Conservation (phyloP, 202 grass and related monocot genomes). For the Digitaria exilis region DNA sequence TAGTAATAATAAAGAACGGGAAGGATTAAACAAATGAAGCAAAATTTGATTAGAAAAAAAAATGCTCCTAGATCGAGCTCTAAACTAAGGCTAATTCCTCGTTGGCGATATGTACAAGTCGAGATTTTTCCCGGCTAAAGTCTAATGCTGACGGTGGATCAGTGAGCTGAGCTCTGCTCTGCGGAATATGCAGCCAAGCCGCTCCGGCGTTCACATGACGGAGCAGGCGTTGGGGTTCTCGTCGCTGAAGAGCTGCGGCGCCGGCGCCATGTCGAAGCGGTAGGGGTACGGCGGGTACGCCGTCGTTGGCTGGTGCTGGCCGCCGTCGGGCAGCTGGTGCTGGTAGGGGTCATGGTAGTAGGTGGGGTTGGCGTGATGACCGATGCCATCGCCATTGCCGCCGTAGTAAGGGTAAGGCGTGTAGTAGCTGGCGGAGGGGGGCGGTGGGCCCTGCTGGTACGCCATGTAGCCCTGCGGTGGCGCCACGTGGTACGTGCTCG, state of each 20-base stretch:
- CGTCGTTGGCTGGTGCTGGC: background rate
- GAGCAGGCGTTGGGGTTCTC: conserved; percentile 96
- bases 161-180: background rate
- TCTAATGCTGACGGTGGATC: background rate
- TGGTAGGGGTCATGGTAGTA: conserved; percentile 18
- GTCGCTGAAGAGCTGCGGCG: conserved; percentile 89
- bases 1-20: background rate
- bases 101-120: conserved; percentile 13
- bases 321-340: background rate
- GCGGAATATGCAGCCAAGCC: too few relatives aligned
- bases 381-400: conserved; percentile 17
- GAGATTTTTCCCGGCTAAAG: conserved; percentile 7
- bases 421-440: conserved; percentile 40
- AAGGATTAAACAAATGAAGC: background rate
- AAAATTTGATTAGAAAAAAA: conserved; percentile 36
- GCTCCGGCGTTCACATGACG: conserved; percentile 57
- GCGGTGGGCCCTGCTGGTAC: conserved; percentile 34
- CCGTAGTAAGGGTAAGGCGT: conserved; percentile 42
- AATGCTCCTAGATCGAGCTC: background rate
- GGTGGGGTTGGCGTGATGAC: background rate
- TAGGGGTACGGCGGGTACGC: conserved; percentile 47
- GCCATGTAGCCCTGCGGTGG: conserved; percentile 45
- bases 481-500: conserved; percentile 56
- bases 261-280: conserved; percentile 58
- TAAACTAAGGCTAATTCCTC: conserved; percentile 15